Conservation (phyloP, 2,329 filamentous ascomycete genomes). For the Trichophaea hybrida region DNA sequence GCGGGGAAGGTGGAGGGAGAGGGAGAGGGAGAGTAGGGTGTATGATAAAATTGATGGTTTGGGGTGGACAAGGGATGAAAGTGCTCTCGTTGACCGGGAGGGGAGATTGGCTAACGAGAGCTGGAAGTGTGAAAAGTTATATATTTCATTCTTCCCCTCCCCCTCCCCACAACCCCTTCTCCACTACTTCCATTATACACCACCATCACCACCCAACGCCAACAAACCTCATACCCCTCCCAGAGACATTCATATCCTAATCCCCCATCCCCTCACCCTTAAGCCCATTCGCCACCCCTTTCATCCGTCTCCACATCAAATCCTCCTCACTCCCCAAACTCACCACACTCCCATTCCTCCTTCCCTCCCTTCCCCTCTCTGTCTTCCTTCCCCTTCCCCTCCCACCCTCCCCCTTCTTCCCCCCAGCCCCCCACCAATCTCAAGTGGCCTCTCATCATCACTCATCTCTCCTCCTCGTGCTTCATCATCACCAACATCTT, state of each 20-base stretch:
- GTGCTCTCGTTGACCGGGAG: background rate
- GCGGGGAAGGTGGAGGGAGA: background rate
- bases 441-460: conserved; percentile 67
- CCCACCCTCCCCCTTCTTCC: conserved; percentile 20
- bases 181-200: too few species aligned
- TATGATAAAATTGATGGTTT: too few species aligned
- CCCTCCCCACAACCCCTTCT: too few species aligned
- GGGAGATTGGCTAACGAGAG: too few species aligned
- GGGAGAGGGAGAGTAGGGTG: background rate
- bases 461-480: conserved; percentile 27
- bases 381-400: conserved; percentile 26
- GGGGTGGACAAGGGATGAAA: background rate
- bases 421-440: conserved; percentile 45
- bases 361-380: conserved; percentile 13
- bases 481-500: conserved; percentile 17
- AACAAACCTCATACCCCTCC: too few species aligned
- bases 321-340: conserved; percentile 44
- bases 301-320: conserved; percentile 42
- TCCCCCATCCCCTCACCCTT: background rate
- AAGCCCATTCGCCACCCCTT: conserved; percentile 32
- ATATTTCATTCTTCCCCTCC: too few species aligned
- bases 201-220: too few species aligned
- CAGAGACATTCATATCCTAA: background rate
- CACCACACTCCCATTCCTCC: conserved; percentile 36
- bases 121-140: too few species aligned